These are phyloP conservation scores for Candida schatavii DNA, from an alignment of 805 yeast species.

Conservation along the genomic window DNA sequence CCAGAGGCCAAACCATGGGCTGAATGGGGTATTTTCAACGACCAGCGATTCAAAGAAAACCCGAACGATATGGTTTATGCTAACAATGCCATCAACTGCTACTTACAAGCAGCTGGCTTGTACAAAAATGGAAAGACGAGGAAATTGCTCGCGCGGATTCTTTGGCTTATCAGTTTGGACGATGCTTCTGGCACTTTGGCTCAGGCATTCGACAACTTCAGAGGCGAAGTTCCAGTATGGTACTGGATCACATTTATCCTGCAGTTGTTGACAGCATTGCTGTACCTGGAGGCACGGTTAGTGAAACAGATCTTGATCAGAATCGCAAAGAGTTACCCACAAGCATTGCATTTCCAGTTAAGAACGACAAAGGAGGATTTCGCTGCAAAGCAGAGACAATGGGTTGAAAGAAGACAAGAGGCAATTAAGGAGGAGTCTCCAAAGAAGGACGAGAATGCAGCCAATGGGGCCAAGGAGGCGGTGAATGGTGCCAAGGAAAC, in stretches of 20 bases:
- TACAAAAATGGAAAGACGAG: slow-evolving; percentile 92
- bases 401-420: slow-evolving; percentile 26
- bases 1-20: slow-evolving; percentile 93
- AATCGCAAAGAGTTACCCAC: slow-evolving; percentile 96
- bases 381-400: slow-evolving; percentile 80
- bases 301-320: slow-evolving; percentile 85
- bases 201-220: slow-evolving; percentile 83
- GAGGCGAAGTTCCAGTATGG: slow-evolving; percentile 98
- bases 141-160: slow-evolving; percentile 78
- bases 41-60: slow-evolving; percentile 77
- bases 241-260: slow-evolving; percentile 98
- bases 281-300: slow-evolving; percentile 86
- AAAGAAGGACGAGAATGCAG: slow-evolving; percentile 1
- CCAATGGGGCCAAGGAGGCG: neutral
- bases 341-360: slow-evolving; percentile 93
- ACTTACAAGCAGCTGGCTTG: slow-evolving; percentile 94
- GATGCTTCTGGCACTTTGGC: slow-evolving; percentile 78
- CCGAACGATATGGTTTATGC: slow-evolving; percentile 82
- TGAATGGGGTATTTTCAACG: slow-evolving; percentile 98
- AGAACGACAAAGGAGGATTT: slow-evolving; percentile 94
- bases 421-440: slow-evolving; percentile 7
- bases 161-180: slow-evolving; percentile 92
- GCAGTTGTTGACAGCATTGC: slow-evolving; percentile 82
- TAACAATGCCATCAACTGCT: slow-evolving; percentile 91
- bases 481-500: slow-evolving; percentile 4